Evolutionary conservation across 768 basidiomycete species (phyloP).

Genomic region (Fomitopsis pulvina): DNA sequence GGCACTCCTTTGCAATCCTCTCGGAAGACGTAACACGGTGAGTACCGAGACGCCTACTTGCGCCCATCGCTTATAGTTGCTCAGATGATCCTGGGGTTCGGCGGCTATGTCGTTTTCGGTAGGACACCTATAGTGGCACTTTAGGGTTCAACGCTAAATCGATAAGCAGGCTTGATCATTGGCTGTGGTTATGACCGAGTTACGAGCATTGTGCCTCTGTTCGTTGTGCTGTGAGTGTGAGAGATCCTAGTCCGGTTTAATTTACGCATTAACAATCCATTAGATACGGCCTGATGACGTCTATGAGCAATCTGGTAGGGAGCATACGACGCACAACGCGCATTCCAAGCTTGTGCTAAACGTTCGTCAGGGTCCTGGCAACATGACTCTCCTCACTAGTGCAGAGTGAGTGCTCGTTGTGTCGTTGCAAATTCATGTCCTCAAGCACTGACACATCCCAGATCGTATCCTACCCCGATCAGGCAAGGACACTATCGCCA

Average conservation of each 20-base stretch:
- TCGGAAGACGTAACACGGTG: slow-evolving; percentile 55
- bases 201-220: slow-evolving; percentile 55
- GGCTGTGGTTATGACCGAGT: slow-evolving; percentile 57
- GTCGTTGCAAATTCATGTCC: not conserved
- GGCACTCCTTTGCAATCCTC: slow-evolving; percentile 38
- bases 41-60: slow-evolving; percentile 12
- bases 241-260: not conserved
- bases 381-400: slow-evolving; percentile 63
- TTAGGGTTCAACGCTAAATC: not conserved
- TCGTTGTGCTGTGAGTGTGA: slow-evolving; percentile 54
- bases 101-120: slow-evolving; percentile 63
- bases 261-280: not conserved
- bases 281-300: slow-evolving; percentile 70
- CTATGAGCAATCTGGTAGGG: slow-evolving; percentile 55
- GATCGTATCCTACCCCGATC: slow-evolving; percentile 1
- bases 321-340: not conserved
- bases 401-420: slow-evolving; percentile 43
- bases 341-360: not conserved
- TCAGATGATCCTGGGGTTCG: slow-evolving; percentile 69
- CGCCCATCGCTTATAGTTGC: not conserved
- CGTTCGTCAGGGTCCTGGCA: slow-evolving; percentile 51
- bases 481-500: too few relatives aligned
- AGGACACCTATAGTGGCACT: too few relatives aligned
- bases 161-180: slow-evolving; percentile 42
- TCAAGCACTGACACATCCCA: not conserved